Base-by-base conservation (phyloP, 75 land plant species). In the Cunninghamia lanceolata region DNA sequence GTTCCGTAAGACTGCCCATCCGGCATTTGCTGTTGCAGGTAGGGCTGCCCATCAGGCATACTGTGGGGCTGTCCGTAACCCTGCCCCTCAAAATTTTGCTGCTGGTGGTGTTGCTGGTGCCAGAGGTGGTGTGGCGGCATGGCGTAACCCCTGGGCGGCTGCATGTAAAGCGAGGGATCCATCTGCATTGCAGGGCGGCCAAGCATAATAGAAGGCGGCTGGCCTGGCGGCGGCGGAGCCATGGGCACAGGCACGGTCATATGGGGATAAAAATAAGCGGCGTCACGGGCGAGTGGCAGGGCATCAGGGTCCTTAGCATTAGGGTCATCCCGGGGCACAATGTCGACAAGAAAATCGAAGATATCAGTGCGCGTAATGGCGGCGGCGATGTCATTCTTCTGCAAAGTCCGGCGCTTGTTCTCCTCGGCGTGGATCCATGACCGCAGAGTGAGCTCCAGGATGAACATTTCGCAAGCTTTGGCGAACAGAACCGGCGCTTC, bases 361-460 rank as follows among this genome's bases (percentile, higher is more conserved):
- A 94, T 93, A 66, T 94, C 95, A 19, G 95, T 94, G 68, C 95
- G 83, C 13, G 95, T 93, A 30, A 95, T 95, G 83, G 96, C 96
- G 21, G 96, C 95, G 1, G 96, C 95, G 36, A 95, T 95, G 84
- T 95, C 96, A 56, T 95, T 95, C 91, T 93, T 95, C 91, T 95
- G 96, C n/a, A 95, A 63, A 19, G 96, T 95, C 42, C 96, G 71
- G 36, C 96, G 85, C 91, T 94, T 95, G 92, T 95, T 95, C 89
- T 95, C 96, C 87, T 95, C 96, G 35, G 96, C 92, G 87, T 95
- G 96, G 35, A 94, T 90, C 96, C 96, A 95, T 10, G 96, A 94
- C 28, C 96, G 81, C 77, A 94, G 88, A 9, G 97, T 95, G 84
- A 95, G 91, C 56, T 95, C 96, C 43, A 94, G 83, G 13, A 93